Conservation (phyloP, 805 yeast genomes). For the Candida argentea region DNA sequence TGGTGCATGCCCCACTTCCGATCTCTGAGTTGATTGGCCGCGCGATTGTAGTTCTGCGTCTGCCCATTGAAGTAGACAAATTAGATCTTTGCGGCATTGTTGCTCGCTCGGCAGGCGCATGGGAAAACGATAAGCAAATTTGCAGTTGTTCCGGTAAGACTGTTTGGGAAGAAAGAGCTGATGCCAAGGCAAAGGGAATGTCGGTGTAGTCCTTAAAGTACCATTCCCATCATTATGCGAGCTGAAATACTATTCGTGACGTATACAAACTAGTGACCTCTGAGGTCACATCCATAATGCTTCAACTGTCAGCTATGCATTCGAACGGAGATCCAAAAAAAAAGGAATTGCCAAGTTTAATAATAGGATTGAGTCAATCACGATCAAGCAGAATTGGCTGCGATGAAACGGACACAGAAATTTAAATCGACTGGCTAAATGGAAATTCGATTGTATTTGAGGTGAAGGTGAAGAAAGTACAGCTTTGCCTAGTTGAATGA, state of each 20-base stretch:
- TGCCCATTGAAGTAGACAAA: constrained; percentile 26
- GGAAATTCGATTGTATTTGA: too few species aligned
- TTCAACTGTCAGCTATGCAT: too few species aligned
- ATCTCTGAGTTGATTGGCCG: constrained; percentile 65
- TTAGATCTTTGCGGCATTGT: constrained; percentile 70
- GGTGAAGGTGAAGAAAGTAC: too few species aligned
- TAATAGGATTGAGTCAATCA: background rate
- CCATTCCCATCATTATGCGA: too few species aligned
- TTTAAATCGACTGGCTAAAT: too few species aligned
- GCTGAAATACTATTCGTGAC: too few species aligned
- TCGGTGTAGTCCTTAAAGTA: constrained; percentile 5
- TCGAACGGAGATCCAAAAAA: too few species aligned
- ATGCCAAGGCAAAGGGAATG: constrained; percentile 56
- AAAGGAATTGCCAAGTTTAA: background rate
- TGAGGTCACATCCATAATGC: too few species aligned
- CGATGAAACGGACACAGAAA: too few species aligned
- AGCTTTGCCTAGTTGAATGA: too few species aligned
- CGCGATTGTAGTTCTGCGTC: constrained; percentile 39
- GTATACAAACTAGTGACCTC: too few species aligned
- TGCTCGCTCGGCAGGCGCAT: constrained; percentile 93
- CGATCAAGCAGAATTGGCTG: too few species aligned
- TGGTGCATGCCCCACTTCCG: constrained; percentile 32
- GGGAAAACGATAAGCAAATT: constrained; percentile 91
- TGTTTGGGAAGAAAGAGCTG: constrained; percentile 87
- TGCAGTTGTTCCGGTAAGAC: constrained; percentile 95